These are phyloP conservation scores for Poterioochromonas sp. DNA, from an alignment of 352 stramenopile species.

Conservation along the genomic window DNA sequence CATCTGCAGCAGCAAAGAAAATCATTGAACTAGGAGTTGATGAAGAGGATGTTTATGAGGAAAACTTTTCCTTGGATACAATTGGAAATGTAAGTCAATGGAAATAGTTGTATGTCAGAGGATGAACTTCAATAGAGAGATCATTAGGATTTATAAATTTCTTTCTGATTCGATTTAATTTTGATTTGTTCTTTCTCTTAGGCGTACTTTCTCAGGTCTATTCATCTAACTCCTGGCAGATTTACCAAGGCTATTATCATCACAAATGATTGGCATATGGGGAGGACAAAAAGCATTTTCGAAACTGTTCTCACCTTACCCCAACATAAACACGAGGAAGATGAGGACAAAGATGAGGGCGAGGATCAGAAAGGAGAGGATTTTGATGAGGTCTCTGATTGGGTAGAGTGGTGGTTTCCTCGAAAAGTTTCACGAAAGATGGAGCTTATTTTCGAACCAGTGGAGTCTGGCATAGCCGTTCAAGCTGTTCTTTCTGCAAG, in stretches of 20 bases:
- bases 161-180: background rate
- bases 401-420: too few species aligned
- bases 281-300: background rate
- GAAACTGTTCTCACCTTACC: background rate
- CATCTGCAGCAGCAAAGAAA: background rate
- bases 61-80: slow-evolving; percentile 27
- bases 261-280: slow-evolving; percentile 31
- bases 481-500: too few species aligned
- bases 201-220: slow-evolving; percentile 13
- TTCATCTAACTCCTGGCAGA: background rate
- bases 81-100: slow-evolving; percentile 26
- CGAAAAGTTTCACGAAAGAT: background rate
- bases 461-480: background rate
- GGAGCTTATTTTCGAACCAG: background rate
- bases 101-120: background rate
- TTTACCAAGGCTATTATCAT: background rate
- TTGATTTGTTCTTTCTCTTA: background rate
- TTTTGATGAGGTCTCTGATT: too few species aligned
- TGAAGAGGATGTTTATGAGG: slow-evolving; percentile 1
- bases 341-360: too few species aligned
- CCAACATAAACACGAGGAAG: too few species aligned
- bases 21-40: background rate
- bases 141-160: background rate
- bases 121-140: background rate
- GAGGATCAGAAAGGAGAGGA: too few species aligned